Evolutionary conservation across 2,329 filamentous ascomycete species (phyloP), one percentile per base, ranked within the genome.

Genomic region (Phaeosphaeria sp.): DNA sequence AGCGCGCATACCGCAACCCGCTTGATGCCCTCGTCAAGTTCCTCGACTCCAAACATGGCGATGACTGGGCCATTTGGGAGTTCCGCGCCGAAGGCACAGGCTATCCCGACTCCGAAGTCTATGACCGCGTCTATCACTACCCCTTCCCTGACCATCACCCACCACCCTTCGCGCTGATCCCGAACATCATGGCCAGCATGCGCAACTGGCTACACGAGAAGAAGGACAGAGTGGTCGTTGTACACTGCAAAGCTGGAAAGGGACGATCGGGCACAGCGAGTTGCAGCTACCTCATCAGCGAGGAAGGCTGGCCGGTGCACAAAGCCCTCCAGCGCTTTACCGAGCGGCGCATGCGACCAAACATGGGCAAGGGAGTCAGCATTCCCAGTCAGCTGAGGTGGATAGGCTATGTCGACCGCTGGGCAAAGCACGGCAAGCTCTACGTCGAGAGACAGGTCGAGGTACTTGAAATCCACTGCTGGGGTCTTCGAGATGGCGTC

Each of bases 61-160:
- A 87, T 23, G 82, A 95, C 62, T 99, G 95, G 95, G 88, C 90
- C 2, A 97, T 99, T 70, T 99, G 94, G 92, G 95, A 99, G 79
- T 99, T 99, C 69, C 89, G 95, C 46, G 95, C 93, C 36, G 95
- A 99, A 76, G 95, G 95, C 5, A 97, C 95, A 0, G 95, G 95
- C 1, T 99, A 99, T 71, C 93, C 93, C 0, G 95, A 99, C 72
- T 86, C 88, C 18, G 91, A 93, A 56, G 94, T 99, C 1, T 92
- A 97, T 74, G 85, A 87, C 33, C 85, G 93, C 2, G 89, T 98
- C 63, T 87, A 90, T 63, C 95, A 99, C 78, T 98, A 93, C 72
- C 95, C 95, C 0, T 99, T 92, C 88, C 95, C 95, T 0, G 95
- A 99, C 74, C 95, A 99, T 74, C 95, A 99, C 74, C 95, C 95